Base-by-base conservation (phyloP, 2,329 filamentous ascomycete genomes). In the Lachnum nothofagi region DNA sequence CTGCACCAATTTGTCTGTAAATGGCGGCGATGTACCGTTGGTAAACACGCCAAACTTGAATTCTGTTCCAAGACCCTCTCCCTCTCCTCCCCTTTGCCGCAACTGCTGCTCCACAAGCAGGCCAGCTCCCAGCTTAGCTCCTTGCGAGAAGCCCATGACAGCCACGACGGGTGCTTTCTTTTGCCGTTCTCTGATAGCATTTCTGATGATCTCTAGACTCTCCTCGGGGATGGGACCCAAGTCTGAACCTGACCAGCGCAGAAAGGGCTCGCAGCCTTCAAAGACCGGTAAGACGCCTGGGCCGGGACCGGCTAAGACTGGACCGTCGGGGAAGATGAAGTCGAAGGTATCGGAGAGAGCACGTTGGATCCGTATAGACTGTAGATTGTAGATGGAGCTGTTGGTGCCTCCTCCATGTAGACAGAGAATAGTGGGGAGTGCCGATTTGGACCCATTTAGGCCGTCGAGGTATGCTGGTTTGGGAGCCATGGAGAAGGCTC, bases 61-160 rank as follows among this genome's bases (percentile, higher is more conserved):
- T n/a, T 47, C 42, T 25, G 19, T 34, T 37, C 34, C 34, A 35
- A 39, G 42, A 16, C 44, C 46, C 5, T 42, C 19, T 10, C 34
- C 37, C 5, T n/a, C 16, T 7, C 31, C 48, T 40, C 34, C 39
- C 12, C 23, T 23, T 14, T 43, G 16, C 19, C 34, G 44, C 12
- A 55, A 25, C 70, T 90, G 83, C 66, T 88, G 80, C 53, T 72
- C 69, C 58, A 75, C 76, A 33, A 86, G 67, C 53, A 86, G 44
- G 52, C 79, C 82, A 1, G 76, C 78, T 1, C 74, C 75, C 4
- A 85, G 60, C 66, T 81, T 83, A 17, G 79, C 80, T 37, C 83
- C 83, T 63, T 86, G 82, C 44, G 80, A 84, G 64, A 86, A 86
- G 0, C 83, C 83, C 43, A 86, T 58, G 8, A 85, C 53, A 0